A percentile compares a stretch with the other conserved stretches of the same genome.
Conservation (phyloP, 768 basidiomycete genomes). For the Leucogyrophana mollusca region DNA sequence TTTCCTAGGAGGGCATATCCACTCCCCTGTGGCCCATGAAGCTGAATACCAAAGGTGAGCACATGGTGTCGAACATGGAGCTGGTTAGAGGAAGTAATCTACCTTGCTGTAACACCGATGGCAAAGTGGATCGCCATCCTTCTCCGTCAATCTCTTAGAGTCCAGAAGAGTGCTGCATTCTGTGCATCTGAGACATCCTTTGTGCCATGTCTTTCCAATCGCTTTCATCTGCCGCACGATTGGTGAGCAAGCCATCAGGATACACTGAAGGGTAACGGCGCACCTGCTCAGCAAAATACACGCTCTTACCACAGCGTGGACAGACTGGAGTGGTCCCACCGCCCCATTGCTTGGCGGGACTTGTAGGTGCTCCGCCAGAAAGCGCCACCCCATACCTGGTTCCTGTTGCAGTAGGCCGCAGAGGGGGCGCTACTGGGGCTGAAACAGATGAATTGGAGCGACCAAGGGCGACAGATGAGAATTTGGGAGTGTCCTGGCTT, state of each 20-base stretch:
- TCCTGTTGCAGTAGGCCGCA: constrained; percentile 51
- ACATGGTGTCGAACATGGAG: constrained; percentile 3
- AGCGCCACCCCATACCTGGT: constrained; percentile 66
- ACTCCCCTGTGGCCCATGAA: constrained; percentile 69
- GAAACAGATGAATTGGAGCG: background rate
- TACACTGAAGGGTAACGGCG: background rate
- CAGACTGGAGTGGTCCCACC: constrained; percentile 58
- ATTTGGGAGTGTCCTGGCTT: constrained; percentile 6
- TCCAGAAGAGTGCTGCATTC: constrained; percentile 71
- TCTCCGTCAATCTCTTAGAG: constrained; percentile 70
- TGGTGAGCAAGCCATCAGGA: too few species aligned
- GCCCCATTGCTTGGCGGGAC: constrained; percentile 51
- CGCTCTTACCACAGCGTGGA: constrained; percentile 68
- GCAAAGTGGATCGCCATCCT: constrained; percentile 71
- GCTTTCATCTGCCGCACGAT: constrained; percentile 61
- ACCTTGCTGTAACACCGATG: constrained; percentile 74
- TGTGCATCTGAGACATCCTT: constrained; percentile 71
- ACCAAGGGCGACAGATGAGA: constrained; percentile 4
- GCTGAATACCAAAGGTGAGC: constrained; percentile 33
- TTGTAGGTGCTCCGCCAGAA: constrained; percentile 36
- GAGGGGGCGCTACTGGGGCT: constrained; percentile 22
- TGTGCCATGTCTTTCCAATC: constrained; percentile 78
- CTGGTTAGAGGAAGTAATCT: constrained; percentile 7
- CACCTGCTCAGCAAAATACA: constrained; percentile 87
- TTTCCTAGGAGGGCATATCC: constrained; percentile 73